These are phyloP conservation scores for Ephemerocybe angulata DNA, from an alignment of 768 basidiomycete species.

Conservation along the genomic window DNA sequence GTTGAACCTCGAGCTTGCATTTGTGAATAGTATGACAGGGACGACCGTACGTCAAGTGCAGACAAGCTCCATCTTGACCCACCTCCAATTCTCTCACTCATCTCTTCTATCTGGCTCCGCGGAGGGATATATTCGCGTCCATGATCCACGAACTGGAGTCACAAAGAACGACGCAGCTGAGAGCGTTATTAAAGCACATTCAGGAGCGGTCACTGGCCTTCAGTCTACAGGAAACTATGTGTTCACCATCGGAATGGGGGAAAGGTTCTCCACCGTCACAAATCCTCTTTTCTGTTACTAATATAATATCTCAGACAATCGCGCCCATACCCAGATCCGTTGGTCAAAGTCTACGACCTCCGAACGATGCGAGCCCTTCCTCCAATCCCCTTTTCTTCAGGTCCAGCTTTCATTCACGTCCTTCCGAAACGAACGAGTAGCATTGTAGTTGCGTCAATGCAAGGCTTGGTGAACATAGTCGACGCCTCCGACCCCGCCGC, in stretches of 20 bases:
- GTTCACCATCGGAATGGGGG: conserved; percentile 83
- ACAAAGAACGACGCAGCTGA: conserved; percentile 46
- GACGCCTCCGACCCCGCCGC: conserved; percentile 72
- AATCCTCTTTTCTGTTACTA: neutral
- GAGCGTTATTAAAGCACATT: conserved; percentile 70
- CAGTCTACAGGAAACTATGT: conserved; percentile 76
- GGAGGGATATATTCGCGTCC: conserved; percentile 71
- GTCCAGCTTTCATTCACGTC: conserved; percentile 80
- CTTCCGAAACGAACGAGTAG: conserved; percentile 74
- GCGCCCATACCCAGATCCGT: conserved; percentile 82
- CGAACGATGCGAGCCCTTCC: conserved; percentile 79
- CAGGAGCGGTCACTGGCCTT: conserved; percentile 77
- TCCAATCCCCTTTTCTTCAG: conserved; percentile 82
- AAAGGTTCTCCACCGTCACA: conserved; percentile 50
- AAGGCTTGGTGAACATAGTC: conserved; percentile 82
- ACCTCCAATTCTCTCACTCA: conserved; percentile 65
- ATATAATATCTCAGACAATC: conserved; percentile 59
- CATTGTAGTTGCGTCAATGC: conserved; percentile 70
- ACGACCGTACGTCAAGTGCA: conserved; percentile 52
- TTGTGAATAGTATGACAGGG: conserved; percentile 76
- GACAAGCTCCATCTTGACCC: conserved; percentile 56
- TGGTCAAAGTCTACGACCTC: conserved; percentile 90
- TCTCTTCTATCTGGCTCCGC: conserved; percentile 62
- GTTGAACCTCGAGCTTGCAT: conserved; percentile 54
- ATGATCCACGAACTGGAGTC: conserved; percentile 64